phyloP scores from a whole-genome alignment of 192 early-diverging fungal species.

The Linnemannia schmuckeri region DNA sequence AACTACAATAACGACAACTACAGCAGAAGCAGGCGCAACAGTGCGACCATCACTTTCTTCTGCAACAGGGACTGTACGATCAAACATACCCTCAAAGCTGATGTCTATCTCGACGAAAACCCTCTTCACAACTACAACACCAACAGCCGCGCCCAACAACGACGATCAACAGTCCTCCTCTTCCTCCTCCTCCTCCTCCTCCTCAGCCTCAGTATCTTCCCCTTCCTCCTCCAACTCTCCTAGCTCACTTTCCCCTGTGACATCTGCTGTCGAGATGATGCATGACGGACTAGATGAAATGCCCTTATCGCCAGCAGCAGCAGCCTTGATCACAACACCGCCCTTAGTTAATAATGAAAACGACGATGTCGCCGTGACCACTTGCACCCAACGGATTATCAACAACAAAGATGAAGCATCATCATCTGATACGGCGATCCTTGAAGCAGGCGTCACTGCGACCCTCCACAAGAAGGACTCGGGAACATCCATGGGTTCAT shows the following conservation, averaged over 20 bases:
- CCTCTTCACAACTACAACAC: constrained; percentile 2
- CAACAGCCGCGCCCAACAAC: neutral
- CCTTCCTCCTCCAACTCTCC: constrained; percentile 17
- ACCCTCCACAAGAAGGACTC: constrained; percentile 52
- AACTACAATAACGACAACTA: constrained; percentile 12
- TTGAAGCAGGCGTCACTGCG: constrained; percentile 2
- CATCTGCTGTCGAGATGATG: neutral
- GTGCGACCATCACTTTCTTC: neutral
- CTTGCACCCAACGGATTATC: neutral
- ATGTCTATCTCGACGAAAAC: constrained; percentile 11
- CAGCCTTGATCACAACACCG: neutral
- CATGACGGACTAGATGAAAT: neutral
- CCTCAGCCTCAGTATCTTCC: constrained; percentile 1
- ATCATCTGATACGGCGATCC: neutral
- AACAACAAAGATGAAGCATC: neutral
- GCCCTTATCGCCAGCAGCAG: neutral
- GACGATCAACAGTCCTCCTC: constrained; percentile 5
- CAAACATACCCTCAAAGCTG: constrained; percentile 1
- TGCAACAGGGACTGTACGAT: neutral
- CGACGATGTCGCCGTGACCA: neutral
- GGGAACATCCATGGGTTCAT: constrained; percentile 37
- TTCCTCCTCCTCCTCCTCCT: constrained; percentile 6
- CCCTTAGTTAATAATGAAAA: neutral
- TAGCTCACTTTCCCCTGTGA: constrained; percentile 3
- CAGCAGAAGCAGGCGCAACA: neutral